These are phyloP conservation scores for Amanita molliuscula DNA, from an alignment of 768 basidiomycete genomes.

Conservation along the genomic window DNA sequence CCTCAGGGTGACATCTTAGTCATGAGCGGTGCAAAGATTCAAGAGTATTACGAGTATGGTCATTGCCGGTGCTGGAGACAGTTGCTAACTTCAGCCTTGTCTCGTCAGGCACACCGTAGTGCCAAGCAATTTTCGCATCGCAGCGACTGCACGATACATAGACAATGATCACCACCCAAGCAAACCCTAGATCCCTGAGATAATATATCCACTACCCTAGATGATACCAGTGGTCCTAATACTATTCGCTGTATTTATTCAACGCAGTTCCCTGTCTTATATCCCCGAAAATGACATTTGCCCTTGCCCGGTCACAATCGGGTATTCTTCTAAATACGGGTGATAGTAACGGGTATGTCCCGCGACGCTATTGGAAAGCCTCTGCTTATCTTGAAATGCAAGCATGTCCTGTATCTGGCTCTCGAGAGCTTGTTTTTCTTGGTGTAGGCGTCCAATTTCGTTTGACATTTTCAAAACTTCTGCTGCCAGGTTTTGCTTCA, in stretches of 20 bases:
- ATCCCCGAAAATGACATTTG: not conserved
- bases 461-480: conserved; percentile 69
- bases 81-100: not conserved
- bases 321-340: not conserved
- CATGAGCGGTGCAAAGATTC: conserved; percentile 65
- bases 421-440: conserved; percentile 54
- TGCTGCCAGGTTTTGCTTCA: conserved; percentile 69
- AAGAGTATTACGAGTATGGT: conserved; percentile 61
- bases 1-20: conserved; percentile 59
- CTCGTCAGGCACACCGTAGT: conserved; percentile 57
- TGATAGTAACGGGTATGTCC: not conserved
- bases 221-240: not conserved
- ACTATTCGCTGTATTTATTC: not conserved
- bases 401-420: conserved; percentile 67
- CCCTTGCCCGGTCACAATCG: not conserved
- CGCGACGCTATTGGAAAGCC: not conserved
- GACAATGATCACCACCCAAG: conserved; percentile 14
- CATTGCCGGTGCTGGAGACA: not conserved
- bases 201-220: not conserved
- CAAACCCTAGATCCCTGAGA: not conserved
- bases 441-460: conserved; percentile 59
- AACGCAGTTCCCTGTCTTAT: not conserved
- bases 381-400: conserved; percentile 43
- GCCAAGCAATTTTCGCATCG: conserved; percentile 68
- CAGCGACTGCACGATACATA: conserved; percentile 69